Base-by-base conservation (phyloP, 2,329 filamentous ascomycete genomes). In the Fusarium sp. region DNA sequence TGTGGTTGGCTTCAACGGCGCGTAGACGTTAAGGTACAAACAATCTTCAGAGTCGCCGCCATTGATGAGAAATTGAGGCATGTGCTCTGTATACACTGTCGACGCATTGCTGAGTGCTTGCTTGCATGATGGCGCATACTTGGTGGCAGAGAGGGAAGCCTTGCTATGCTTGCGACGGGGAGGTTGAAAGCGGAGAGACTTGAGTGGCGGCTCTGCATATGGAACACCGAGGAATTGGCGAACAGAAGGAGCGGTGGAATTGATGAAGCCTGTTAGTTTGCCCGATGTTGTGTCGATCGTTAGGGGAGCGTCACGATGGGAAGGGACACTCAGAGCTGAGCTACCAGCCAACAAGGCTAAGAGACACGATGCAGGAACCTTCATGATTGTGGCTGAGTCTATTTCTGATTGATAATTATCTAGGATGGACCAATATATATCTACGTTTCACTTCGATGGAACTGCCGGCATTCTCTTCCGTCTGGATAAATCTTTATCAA, bases 401-500 rank as follows among this genome's bases (percentile, higher is more conserved):
- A 11, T 4, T 21, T 2, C 11, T 14, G 14, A 3, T 30, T 23
- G 19, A 18, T 11, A 4, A 6, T 4, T 16, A 3, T 28, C 16
- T 13, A 19, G 7, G 3, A 7, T 31, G 5, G 2, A 8, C 21
- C 11, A 14, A 11, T 25, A 18, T 43, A 62, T 63, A 62, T 13
- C 14, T 12, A 4, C 6, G 3, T 16, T 34, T 4, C 11, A 0
- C 1, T 19, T 30, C 4, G 5, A 51, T 9, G 11, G 7, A 34
- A 52, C 21, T 43, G 28, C 57, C 31, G 31, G 39, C 10, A 46
- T 43, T 25, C 14, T n/a, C 18, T 21, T 37, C 8, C 19, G 9
- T n/a, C 28, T n/a, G 58, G 60, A 41, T 56, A 63, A 63, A 63
- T 41, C 37, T 63, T 63, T 63, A 56, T 57, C 60, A 63, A 46